Conservation (phyloP, 2,329 filamentous ascomycete genomes). For the Neospermospora avenae region DNA sequence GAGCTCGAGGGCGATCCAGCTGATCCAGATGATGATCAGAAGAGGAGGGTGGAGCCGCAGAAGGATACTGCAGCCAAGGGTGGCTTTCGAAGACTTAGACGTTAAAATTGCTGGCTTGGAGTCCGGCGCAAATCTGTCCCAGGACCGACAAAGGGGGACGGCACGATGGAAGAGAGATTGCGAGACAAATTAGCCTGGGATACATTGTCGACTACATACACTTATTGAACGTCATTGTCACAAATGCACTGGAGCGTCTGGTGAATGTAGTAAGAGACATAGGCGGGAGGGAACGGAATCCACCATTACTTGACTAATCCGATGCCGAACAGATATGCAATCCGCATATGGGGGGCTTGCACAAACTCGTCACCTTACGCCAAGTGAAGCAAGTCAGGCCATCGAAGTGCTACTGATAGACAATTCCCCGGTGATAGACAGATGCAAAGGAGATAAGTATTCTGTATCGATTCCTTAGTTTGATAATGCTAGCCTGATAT, state of each 20-base stretch:
- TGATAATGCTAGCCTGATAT: no score
- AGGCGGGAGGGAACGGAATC: no score
- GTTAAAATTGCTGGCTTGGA: slow-evolving; percentile 20
- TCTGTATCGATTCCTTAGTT: no score
- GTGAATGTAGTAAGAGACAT: no score
- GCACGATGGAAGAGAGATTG: not conserved
- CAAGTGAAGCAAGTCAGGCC: no score
- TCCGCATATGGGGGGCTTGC: no score
- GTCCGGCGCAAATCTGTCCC: not conserved
- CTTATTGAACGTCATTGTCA: not conserved
- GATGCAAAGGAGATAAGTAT: no score
- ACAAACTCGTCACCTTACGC: no score
- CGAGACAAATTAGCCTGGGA: not conserved
- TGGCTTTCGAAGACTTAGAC: slow-evolving; percentile 56
- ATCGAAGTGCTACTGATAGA: no score
- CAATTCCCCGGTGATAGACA: no score
- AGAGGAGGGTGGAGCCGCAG: slow-evolving; percentile 68
- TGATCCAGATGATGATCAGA: slow-evolving; percentile 71
- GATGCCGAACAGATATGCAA: no score
- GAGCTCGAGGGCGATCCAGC: slow-evolving; percentile 58
- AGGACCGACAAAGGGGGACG: not conserved
- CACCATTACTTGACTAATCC: no score
- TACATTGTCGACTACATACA: not conserved
- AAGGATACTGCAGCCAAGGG: slow-evolving; percentile 61
- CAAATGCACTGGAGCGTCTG: not conserved